Evolutionary conservation across 2,329 filamentous ascomycete genomes (phyloP).

Genomic region (Verticillium alfalfae): DNA sequence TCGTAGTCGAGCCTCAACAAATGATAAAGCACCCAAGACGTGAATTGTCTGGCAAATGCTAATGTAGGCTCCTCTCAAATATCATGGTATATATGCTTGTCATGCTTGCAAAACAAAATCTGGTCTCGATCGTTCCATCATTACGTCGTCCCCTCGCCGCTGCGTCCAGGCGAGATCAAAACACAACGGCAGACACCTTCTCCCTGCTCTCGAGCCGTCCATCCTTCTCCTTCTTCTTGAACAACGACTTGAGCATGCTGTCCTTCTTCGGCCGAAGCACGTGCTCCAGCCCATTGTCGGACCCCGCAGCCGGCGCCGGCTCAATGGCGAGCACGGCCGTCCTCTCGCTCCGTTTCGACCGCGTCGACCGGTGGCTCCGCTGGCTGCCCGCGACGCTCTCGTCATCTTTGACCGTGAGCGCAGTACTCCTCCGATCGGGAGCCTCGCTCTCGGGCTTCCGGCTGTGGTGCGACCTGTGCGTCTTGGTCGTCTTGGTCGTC

Average conservation of each 20-base stretch:
- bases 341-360: constrained; percentile 24
- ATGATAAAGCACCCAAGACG: no score
- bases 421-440: constrained; percentile 8
- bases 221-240: constrained; percentile 50
- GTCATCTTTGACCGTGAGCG: constrained; percentile 9
- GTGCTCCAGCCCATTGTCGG: constrained; percentile 23
- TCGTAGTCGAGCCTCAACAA: no score
- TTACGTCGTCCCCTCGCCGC: background rate
- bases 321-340: constrained; percentile 23
- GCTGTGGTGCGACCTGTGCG: constrained; percentile 20
- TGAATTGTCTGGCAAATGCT: no score
- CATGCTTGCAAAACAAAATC: background rate
- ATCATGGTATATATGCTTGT: background rate
- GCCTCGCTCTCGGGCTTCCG: constrained; percentile 14
- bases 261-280: constrained; percentile 42
- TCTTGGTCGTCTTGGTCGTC: constrained; percentile 22
- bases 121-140: background rate
- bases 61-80: background rate
- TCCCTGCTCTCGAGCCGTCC: constrained; percentile 27
- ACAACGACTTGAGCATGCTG: constrained; percentile 54
- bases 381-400: constrained; percentile 33
- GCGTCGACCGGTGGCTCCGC: constrained; percentile 21
- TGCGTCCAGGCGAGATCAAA: constrained; percentile 1
- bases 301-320: constrained; percentile 26
- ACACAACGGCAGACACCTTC: constrained; percentile 10